Conservation (phyloP, 345 rosid genomes). For the Nephelium lappaceum region DNA sequence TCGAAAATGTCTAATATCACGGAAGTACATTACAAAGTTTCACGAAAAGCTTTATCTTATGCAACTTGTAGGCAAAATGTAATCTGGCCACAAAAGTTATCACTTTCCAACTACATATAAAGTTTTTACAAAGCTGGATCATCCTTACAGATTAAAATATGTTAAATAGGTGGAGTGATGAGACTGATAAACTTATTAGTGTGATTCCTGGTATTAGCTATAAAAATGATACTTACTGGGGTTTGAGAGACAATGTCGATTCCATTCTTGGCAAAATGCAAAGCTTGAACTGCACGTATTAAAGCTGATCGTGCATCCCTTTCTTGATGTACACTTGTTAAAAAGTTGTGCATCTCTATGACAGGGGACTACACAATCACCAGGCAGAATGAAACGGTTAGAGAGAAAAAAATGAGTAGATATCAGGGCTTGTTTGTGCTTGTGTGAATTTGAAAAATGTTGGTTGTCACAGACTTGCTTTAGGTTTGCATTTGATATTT, state of each 20-base stretch:
- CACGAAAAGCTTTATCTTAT: too few species aligned
- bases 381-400: not conserved
- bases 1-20: too few species aligned
- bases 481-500: constrained; percentile 32
- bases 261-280: constrained; percentile 39
- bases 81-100: too few species aligned
- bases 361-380: constrained; percentile 33
- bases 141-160: too few species aligned
- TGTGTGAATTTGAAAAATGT: not conserved
- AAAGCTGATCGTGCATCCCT: constrained; percentile 54
- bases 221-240: constrained; percentile 31
- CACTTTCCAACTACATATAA: too few species aligned
- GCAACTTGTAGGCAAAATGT: not conserved
- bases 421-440: not conserved
- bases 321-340: constrained; percentile 45
- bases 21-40: too few species aligned
- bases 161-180: too few species aligned
- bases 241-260: constrained; percentile 47
- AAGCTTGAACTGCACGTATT: constrained; percentile 42
- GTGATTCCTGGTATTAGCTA: not conserved
- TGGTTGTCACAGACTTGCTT: constrained; percentile 31
- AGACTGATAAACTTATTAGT: too few species aligned
- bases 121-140: too few species aligned
- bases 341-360: constrained; percentile 50
- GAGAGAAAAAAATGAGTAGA: not conserved